Base-by-base conservation (phyloP, 2,329 filamentous ascomycete species). In the Phaeosphaeriaceae sp. region DNA sequence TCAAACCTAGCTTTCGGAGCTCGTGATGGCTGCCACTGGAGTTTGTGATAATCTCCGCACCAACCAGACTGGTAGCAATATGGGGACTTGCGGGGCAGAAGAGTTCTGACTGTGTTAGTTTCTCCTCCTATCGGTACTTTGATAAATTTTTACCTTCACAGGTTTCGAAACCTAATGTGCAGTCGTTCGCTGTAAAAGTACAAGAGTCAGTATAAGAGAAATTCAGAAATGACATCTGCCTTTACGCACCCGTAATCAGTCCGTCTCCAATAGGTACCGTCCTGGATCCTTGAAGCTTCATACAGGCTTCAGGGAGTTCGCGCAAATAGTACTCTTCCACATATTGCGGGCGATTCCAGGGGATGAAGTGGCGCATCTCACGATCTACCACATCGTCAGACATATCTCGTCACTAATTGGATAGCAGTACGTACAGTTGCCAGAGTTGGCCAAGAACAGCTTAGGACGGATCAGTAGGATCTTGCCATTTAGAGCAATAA, bases 381-480 rank as follows among this genome's bases (percentile, higher is more conserved):
- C 80, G 73, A 46, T 70, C 25, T 27, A 27, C 25, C 25, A 9
- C 25, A 5, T 27, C 25, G 25, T 27, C 9, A 27, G 25, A 27
- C 25, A 27, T 5, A 27, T 9, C 9, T 9, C 25, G 25, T 27
- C 25, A 27, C 25, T 9, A 27, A 5, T 27, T 4, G 4, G 25
- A 27, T 27, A 27, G 25, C 25, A 27, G 25, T 27, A 9, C 25
- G 9, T 27, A 27, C 25, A 48, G 36, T 48, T 49, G 10, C 40
- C 90, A 73, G 91, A 88, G 59, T 90, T 89, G 48, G 89, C 89
- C 6, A 93, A 83, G 67, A 82, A 88, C 62, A 91, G 81, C 76
- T 92, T 93, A 0, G 90, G 90, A 11, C 90, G 82, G 56, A 95
- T 89, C 57, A 89, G 81, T 19, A 93, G 77, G 20, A 93, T 88